A percentile compares a stretch with the other conserved stretches of the same genome.
Conservation (phyloP, 768 basidiomycete genomes). For the Asterophora lycoperdoides region DNA sequence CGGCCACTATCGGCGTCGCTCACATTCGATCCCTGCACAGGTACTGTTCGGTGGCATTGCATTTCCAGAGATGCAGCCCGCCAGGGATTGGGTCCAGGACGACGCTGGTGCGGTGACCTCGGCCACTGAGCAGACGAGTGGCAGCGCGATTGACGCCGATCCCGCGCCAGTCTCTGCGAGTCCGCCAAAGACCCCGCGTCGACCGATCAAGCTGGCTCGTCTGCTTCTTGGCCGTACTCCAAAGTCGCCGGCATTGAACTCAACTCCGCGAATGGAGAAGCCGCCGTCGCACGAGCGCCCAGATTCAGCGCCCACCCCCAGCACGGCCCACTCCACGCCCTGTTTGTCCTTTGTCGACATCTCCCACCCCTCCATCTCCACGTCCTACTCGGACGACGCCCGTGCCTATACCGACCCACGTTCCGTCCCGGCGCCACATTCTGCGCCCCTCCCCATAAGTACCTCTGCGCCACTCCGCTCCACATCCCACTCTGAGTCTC, state of each 20-base stretch:
- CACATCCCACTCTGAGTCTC: background rate
- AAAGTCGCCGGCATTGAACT: background rate
- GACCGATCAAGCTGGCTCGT: constrained; percentile 5
- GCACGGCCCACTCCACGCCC: constrained; percentile 4
- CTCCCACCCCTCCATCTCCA: constrained; percentile 20
- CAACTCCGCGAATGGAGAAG: too few species aligned
- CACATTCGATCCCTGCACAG: constrained; percentile 15
- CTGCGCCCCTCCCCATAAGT: constrained; percentile 1
- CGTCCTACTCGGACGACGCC: constrained; percentile 24
- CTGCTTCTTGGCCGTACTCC: background rate
- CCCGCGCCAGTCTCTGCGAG: background rate
- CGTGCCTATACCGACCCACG: constrained; percentile 12
- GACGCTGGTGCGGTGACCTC: too few species aligned
- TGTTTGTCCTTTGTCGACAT: constrained; percentile 21
- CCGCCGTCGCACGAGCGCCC: too few species aligned
- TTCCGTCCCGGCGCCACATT: constrained; percentile 12
- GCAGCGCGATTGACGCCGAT: constrained; percentile 17
- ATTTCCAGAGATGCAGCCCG: constrained; percentile 3
- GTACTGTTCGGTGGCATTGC: background rate
- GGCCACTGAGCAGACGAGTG: constrained; percentile 6
- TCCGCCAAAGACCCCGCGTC: background rate
- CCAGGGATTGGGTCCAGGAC: background rate
- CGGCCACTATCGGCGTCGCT: constrained; percentile 18
- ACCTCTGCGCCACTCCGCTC: background rate
- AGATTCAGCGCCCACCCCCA: background rate